Base-by-base conservation (phyloP, 495 filamentous ascomycete species). In the Hypomontagnella submonticulosa region DNA sequence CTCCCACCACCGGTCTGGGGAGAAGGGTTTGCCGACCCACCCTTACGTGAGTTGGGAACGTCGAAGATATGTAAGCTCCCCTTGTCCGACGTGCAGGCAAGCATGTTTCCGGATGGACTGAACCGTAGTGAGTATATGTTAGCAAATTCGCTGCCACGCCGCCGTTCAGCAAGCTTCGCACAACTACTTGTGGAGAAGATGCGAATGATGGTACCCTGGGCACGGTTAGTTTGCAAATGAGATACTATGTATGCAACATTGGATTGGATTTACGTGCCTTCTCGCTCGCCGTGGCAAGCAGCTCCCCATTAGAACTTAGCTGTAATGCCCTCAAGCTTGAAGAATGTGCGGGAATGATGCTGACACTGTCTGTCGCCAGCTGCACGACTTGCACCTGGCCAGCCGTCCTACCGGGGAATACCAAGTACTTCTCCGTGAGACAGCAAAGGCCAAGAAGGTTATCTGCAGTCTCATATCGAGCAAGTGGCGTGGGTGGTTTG, bases 81-180 rank as follows among this genome's bases (percentile, higher is more conserved):
- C 75, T 97, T 99, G 79, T 99, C 95, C 19, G 92, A 97, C n/a
- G 96, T 97, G 50, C 93, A 92, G 15, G 95, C 95, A 11, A 98
- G 82, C 64, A 90, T 79, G 36, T 82, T 84, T 44, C 88, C 89
- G 7, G 87, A 87, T 0, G 94, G 95, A 30, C 89, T 95, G 71
- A 98, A 92, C 19, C 90, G 87, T 11, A 99, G 79, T 4, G 90
- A 92, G 79, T 90, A 97, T 68, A 98, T 90, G 16, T 86, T 84
- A 16, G 95, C 93, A 46, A 87, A 90, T 67, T 99, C 95, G 23
- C 94, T 88, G 18, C 95, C 95, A 5, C 95, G 88, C 19, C 95
- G 88, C 40, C 97, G 78, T 75, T 98, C 95, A 12, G 85, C 88
- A 37, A 97, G 76, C 43, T 90, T 87, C 36, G 91, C 88, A 70